A percentile compares a stretch with the other conserved stretches of the same genome.
phyloP scores from a whole-genome alignment of 2,329 filamentous ascomycete species.

The Penicillium sp. region DNA sequence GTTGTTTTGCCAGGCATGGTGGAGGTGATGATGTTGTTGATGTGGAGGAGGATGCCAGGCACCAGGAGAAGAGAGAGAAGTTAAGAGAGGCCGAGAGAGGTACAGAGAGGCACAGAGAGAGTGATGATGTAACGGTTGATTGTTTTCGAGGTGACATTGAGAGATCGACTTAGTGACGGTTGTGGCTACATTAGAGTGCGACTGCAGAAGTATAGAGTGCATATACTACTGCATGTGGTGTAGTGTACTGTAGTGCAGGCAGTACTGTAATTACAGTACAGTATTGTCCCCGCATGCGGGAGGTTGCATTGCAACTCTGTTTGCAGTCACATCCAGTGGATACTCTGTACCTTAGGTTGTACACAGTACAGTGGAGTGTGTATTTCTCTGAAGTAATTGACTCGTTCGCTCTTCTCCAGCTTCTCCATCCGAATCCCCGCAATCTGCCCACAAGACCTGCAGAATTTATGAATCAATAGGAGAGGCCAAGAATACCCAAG shows the following conservation, averaged over 20 bases:
- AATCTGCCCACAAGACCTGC: slow-evolving; percentile 1
- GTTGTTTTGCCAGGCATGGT: slow-evolving; percentile 43
- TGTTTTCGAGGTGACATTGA: slow-evolving; percentile 5
- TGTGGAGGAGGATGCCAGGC: too few relatives aligned
- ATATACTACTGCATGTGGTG: background rate
- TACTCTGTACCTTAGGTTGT: too few relatives aligned
- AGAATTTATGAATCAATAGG: background rate
- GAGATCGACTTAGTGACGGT: slow-evolving; percentile 9
- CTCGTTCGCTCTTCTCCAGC: slow-evolving; percentile 3
- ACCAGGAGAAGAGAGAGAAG: too few relatives aligned
- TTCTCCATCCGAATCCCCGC: slow-evolving; percentile 17
- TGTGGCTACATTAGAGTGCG: background rate
- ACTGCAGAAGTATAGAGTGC: background rate
- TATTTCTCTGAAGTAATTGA: too few relatives aligned
- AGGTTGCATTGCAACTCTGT: slow-evolving; percentile 23
- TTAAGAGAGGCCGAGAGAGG: background rate
- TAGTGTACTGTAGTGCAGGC: background rate
- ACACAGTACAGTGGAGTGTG: too few relatives aligned
- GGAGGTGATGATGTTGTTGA: slow-evolving; percentile 1
- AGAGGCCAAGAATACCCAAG: too few relatives aligned
- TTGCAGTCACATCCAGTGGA: slow-evolving; percentile 18
- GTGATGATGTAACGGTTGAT: slow-evolving; percentile 1
- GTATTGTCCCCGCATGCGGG: slow-evolving; percentile 19
- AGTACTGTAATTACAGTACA: background rate
- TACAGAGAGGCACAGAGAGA: background rate